Percentiles rank a stretch among this genome's conserved stretches.
phyloP scores from a whole-genome alignment of 2,329 filamentous ascomycete species.

The Xylaria polymorpha region DNA sequence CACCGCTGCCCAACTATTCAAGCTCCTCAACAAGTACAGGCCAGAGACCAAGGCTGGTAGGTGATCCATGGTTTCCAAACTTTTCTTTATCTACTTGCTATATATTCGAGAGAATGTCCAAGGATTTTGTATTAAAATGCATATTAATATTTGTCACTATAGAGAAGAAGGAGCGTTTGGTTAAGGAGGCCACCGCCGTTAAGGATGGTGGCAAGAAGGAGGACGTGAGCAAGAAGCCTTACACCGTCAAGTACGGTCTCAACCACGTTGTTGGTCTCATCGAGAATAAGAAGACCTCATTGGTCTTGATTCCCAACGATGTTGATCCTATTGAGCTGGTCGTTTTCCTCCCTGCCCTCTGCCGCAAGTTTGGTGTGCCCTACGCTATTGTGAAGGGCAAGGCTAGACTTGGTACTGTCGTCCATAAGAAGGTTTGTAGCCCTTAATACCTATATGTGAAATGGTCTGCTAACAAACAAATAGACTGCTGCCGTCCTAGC shows the following conservation, averaged over 20 bases:
- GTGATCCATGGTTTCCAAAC: conserved; percentile 14
- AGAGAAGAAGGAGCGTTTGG: conserved; percentile 99
- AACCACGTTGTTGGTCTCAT: conserved; percentile 98
- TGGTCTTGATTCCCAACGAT: conserved; percentile 99
- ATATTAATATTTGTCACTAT: conserved; percentile 8
- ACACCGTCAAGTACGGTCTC: conserved; percentile 98
- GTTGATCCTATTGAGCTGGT: conserved; percentile 99
- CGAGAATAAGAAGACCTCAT: conserved; percentile 99
- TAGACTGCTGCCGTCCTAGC: conserved; percentile 96
- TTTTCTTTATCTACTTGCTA: background rate
- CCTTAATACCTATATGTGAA: background rate
- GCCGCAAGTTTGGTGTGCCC: conserved; percentile 99
- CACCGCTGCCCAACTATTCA: conserved; percentile 88
- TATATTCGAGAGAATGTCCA: background rate
- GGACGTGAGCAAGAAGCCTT: conserved; percentile 99
- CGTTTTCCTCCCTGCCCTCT: conserved; percentile 98
- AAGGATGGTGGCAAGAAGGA: conserved; percentile 99
- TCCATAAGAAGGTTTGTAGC: conserved; percentile 92
- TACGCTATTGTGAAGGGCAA: conserved; percentile 99
- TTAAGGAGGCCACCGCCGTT: conserved; percentile 97
- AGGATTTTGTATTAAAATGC: background rate
- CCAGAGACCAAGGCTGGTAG: conserved; percentile 87
- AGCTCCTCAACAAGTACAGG: conserved; percentile 99
- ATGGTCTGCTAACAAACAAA: conserved; percentile 47
- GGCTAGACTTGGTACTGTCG: conserved; percentile 97